Conservation (phyloP, 2,329 filamentous ascomycete species). For the Diaporthe batatas region DNA sequence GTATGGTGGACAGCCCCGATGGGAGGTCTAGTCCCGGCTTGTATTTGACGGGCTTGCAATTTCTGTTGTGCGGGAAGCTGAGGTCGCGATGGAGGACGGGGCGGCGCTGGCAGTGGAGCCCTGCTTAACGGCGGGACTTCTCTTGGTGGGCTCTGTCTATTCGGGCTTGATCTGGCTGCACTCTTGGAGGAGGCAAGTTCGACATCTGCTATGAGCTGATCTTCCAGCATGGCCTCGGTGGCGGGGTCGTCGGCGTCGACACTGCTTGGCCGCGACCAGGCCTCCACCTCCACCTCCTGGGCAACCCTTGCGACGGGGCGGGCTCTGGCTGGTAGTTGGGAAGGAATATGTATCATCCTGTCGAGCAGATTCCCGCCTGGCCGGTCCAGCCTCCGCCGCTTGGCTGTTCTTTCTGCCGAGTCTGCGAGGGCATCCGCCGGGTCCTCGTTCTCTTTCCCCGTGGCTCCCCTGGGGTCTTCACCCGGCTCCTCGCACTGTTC, state of each 20-base stretch:
- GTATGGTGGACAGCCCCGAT: not conserved
- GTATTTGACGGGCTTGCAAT: not conserved
- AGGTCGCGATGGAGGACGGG: not conserved
- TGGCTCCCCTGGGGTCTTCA: not conserved
- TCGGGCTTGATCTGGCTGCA: slow-evolving; percentile 1
- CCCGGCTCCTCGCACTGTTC: not conserved
- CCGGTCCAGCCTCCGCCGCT: slow-evolving; percentile 33
- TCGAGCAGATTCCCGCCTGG: slow-evolving; percentile 6
- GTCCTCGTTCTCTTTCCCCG: slow-evolving; percentile 27
- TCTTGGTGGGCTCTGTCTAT: slow-evolving; percentile 5
- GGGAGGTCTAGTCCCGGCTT: not conserved
- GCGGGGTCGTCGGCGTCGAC: slow-evolving; percentile 33
- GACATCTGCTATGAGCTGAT: slow-evolving; percentile 38
- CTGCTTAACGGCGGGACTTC: not conserved
- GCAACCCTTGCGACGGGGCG: slow-evolving; percentile 23
- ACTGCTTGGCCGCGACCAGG: slow-evolving; percentile 35
- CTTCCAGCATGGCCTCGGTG: slow-evolving; percentile 33
- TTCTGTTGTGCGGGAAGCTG: not conserved
- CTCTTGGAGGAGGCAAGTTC: slow-evolving; percentile 32
- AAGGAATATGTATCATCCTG: slow-evolving; percentile 20
- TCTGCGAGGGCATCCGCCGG: not conserved
- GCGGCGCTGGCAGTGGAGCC: not conserved
- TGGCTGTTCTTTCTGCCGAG: slow-evolving; percentile 15
- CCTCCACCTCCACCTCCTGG: slow-evolving; percentile 22
- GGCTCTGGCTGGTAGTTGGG: slow-evolving; percentile 1